Conservation (phyloP, 768 basidiomycete genomes). For the Mycena crocata region DNA sequence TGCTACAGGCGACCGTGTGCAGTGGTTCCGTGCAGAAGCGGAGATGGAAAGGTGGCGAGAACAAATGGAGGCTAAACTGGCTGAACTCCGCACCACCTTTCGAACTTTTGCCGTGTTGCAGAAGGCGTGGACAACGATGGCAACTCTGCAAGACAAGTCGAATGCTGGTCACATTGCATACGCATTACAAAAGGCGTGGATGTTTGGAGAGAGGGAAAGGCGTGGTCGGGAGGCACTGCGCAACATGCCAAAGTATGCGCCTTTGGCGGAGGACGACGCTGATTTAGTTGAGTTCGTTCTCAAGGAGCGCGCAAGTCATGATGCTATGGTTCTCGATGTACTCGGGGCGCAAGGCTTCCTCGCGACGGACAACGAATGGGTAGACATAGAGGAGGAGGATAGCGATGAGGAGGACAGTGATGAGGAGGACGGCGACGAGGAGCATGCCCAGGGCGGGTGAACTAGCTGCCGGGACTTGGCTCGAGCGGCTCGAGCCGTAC, state of each 20-base stretch:
- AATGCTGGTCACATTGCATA: neutral
- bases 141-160: neutral
- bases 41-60: slow-evolving; percentile 13
- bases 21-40: slow-evolving; percentile 19
- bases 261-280: neutral
- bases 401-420: too few species aligned
- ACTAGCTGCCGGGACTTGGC: too few species aligned
- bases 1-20: neutral
- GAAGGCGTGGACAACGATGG: neutral
- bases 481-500: too few species aligned
- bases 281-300: neutral
- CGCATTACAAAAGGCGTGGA: slow-evolving; percentile 2
- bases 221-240: neutral
- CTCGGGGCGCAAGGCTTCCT: too few species aligned
- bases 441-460: too few species aligned
- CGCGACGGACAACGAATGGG: too few species aligned
- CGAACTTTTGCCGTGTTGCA: neutral
- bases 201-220: neutral
- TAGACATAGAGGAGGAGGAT: too few species aligned
- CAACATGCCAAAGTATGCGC: neutral
- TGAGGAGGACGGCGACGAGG: too few species aligned
- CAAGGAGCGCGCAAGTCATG: neutral
- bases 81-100: slow-evolving; percentile 4
- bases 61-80: neutral
- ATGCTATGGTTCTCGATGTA: too few species aligned